These are phyloP conservation scores for Symbiodinium pilosum DNA, from an alignment of 73 alveolate genomes.

Conservation along the genomic window DNA sequence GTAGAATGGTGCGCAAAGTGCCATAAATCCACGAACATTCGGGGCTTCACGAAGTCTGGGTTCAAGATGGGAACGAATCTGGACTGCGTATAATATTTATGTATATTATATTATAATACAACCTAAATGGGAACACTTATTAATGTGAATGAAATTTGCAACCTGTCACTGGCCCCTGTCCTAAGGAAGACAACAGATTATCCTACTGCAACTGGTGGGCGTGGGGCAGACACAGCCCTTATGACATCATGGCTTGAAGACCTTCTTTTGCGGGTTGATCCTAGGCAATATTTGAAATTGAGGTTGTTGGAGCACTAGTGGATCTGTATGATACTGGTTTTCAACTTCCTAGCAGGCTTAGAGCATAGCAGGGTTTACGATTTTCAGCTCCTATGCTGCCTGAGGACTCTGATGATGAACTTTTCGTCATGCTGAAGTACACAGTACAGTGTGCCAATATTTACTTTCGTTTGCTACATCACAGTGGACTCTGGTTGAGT, in stretches of 20 bases:
- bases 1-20: background rate
- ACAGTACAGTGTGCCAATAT: background rate
- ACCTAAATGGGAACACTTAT: background rate
- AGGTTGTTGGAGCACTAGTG: background rate
- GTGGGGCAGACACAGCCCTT: conserved; percentile 43
- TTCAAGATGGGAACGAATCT: conserved; percentile 44
- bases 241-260: conserved; percentile 28
- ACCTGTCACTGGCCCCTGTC: too few relatives aligned
- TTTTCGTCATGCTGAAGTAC: background rate
- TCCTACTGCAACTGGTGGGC: conserved; percentile 25
- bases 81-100: background rate
- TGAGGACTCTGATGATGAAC: background rate
- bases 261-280: background rate
- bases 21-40: background rate
- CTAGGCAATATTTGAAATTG: background rate
- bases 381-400: background rate
- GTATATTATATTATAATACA: background rate
- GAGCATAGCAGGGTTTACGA: background rate
- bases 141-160: too few relatives aligned
- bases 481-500: background rate
- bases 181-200: background rate
- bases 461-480: background rate
- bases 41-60: background rate
- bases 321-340: too few relatives aligned
- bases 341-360: background rate